Base-by-base conservation (phyloP, 257 asterid genomes). In the Oldenlandia corymbosa region DNA sequence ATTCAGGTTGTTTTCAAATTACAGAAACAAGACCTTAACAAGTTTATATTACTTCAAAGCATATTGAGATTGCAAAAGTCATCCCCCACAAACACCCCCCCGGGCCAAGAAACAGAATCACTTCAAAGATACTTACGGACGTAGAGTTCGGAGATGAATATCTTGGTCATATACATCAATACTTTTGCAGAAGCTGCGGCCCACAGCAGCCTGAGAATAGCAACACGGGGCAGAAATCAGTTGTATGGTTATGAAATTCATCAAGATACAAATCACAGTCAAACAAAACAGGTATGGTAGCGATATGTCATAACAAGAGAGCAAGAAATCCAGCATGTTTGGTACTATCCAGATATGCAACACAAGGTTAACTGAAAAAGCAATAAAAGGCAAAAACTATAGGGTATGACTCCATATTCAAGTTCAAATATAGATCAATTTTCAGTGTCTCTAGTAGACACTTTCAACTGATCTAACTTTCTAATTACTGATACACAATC, bases 131-230 rank as follows among this genome's bases (percentile, higher is more conserved):
- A 83, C 96, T 84, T 79, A 85, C 95, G 90, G 74, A 71, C 69
- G 88, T 72, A 92, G 72, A 52, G 93, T 79, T 64, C 92, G 91
- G 51, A 92, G 88, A 78, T 85, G 93, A 84, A 92, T 89, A 77
- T 92, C 98, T 77, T 85, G 98, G 80, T 92, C 97, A 46, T 85
- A 92, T 41, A 92, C 49, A 81, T 92, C 95, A 46, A 92, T 77
- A 73, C 84, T 86, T 80, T 81, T 92, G 73, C 89, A 75, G 63
- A 89, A 85, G 80, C 95, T 78, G 72, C 77, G 95, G 47, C 95
- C 97, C 16, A 90, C 96, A 66, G 95, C 93, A 64, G 80, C 88
- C 98, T 91, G 86, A 60, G n/a, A 56, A 54, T 28, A 28, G 78
- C n/a, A n/a, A n/a, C n/a, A 72, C 39, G 64, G 60, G 66, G 62